Base-by-base conservation (phyloP, 1,284 basidiomycete genomes). In the Marasmius oreades region DNA sequence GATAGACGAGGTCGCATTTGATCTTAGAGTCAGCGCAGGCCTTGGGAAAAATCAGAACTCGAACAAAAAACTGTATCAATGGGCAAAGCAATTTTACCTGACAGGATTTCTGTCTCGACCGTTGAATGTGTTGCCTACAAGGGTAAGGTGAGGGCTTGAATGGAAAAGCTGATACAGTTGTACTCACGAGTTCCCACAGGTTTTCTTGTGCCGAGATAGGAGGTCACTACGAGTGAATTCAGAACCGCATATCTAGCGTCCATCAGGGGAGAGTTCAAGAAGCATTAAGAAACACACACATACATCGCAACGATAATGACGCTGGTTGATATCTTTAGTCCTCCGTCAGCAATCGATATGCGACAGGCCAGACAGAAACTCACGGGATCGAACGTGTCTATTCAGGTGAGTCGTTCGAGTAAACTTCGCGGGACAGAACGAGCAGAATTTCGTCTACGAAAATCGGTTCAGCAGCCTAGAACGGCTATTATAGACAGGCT, bases 11-110 rank as follows among this genome's bases (percentile, higher is more conserved):
- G 66, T 87, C 83, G 66, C 86, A 88, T 71, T 84, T 85, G 24
- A 86, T 79, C 69, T 88, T 88, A 26, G 85, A 86, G 61, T 86
- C 84, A 10, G 84, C 83, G 63, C 85, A 88, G 26, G 82, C 80
- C 67, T 82, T 66, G 54, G 73, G 78, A 34, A 28, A 8, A 1
- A 14, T 34, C 31, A 51, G 46, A 23, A 18, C 37, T 39, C 8
- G 42, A 48, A 45, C 36, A 34, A 12, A 43, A 5, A 44, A 51
- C n/a, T n/a, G 28, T 31, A 5, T 10, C 28, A 10, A 10, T 31
- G 28, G 28, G 4, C 23, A 37, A 37, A 22, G 11, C 18, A 23
- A 22, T 63, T n/a, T 39, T 62, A 72, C 74, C 68, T 76, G 74
- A 58, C 75, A 77, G 1, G 75, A 76, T 64, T 82, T 83, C 53